Evolutionary conservation across 2,329 filamentous ascomycete genomes (phyloP).

Genomic region (Botrytis squamosa): DNA sequence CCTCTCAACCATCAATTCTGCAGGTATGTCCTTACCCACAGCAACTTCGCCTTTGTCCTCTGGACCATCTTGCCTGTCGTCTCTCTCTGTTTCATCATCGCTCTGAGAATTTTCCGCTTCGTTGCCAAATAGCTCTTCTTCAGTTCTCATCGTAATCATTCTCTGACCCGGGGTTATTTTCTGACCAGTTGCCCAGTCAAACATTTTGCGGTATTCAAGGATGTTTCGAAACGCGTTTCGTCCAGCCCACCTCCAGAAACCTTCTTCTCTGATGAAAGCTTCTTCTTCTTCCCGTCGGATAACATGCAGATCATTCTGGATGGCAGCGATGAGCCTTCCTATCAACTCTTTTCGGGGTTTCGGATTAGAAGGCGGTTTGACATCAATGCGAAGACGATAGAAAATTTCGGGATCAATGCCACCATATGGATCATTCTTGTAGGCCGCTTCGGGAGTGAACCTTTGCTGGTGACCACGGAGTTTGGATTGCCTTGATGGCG

Average conservation of each 20-base stretch:
- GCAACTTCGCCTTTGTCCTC: neutral
- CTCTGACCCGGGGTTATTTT: constrained; percentile 34
- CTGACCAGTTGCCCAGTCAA: constrained; percentile 38
- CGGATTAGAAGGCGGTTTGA: constrained; percentile 28
- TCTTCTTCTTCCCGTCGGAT: constrained; percentile 34
- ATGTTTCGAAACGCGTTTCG: constrained; percentile 31
- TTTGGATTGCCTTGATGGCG: constrained; percentile 26
- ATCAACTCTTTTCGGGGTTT: constrained; percentile 34
- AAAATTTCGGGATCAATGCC: constrained; percentile 35
- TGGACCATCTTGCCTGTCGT: neutral
- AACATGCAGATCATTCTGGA: constrained; percentile 36
- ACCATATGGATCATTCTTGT: constrained; percentile 26
- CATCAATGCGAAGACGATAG: constrained; percentile 34
- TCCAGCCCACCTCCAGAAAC: constrained; percentile 39
- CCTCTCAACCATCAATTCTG: neutral
- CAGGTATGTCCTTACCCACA: no score
- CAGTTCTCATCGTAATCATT: constrained; percentile 17
- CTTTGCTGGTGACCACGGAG: constrained; percentile 28
- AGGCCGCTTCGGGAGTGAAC: constrained; percentile 19
- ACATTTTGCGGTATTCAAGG: constrained; percentile 25
- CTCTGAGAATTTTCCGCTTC: neutral
- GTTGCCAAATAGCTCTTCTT: constrained; percentile 11
- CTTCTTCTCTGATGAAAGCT: constrained; percentile 31
- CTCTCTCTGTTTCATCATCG: neutral
- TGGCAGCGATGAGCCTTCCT: constrained; percentile 30